phyloP scores from a whole-genome alignment of 495 filamentous ascomycete species.

The Sporormia fimetaria region DNA sequence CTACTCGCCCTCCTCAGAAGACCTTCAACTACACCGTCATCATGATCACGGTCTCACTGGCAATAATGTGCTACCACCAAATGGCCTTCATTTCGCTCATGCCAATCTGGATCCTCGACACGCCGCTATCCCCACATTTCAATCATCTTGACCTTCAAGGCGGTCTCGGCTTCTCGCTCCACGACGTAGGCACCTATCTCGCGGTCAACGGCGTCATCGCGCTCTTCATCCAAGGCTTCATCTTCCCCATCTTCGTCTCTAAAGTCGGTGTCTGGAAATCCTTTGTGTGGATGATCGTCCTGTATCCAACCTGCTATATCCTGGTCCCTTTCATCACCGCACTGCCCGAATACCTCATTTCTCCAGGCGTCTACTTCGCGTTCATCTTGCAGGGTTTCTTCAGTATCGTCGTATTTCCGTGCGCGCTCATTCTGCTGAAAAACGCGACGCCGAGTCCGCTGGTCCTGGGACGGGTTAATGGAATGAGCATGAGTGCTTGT shows the following conservation, averaged over 20 bases:
- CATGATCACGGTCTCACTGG: slow-evolving; percentile 20
- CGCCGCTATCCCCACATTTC: not conserved
- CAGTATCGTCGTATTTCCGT: slow-evolving; percentile 24
- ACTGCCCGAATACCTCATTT: slow-evolving; percentile 1
- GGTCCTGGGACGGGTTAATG: slow-evolving; percentile 24
- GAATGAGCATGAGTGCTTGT: slow-evolving; percentile 14
- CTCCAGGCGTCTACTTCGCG: slow-evolving; percentile 13
- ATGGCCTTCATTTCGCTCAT: slow-evolving; percentile 19
- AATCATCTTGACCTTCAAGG: slow-evolving; percentile 16
- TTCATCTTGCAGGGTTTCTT: slow-evolving; percentile 20
- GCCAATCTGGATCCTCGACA: slow-evolving; percentile 22
- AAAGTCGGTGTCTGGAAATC: slow-evolving; percentile 17
- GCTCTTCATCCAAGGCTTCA: slow-evolving; percentile 21
- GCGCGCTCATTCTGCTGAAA: slow-evolving; percentile 24
- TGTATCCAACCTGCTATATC: slow-evolving; percentile 21
- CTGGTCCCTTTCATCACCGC: slow-evolving; percentile 19
- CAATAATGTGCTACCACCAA: slow-evolving; percentile 17
- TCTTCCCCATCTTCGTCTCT: slow-evolving; percentile 22
- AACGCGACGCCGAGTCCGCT: slow-evolving; percentile 22
- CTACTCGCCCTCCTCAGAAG: not conserved
- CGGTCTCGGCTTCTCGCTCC: slow-evolving; percentile 19
- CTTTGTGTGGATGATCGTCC: slow-evolving; percentile 16
- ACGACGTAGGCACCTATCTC: slow-evolving; percentile 23
- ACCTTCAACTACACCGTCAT: slow-evolving; percentile 22
- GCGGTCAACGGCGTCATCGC: slow-evolving; percentile 23